Percentiles rank a stretch among this genome's conserved stretches.
These are phyloP conservation scores for Colletotrichum tabaci DNA, from an alignment of 2,329 filamentous ascomycete species.

Conservation along the genomic window DNA sequence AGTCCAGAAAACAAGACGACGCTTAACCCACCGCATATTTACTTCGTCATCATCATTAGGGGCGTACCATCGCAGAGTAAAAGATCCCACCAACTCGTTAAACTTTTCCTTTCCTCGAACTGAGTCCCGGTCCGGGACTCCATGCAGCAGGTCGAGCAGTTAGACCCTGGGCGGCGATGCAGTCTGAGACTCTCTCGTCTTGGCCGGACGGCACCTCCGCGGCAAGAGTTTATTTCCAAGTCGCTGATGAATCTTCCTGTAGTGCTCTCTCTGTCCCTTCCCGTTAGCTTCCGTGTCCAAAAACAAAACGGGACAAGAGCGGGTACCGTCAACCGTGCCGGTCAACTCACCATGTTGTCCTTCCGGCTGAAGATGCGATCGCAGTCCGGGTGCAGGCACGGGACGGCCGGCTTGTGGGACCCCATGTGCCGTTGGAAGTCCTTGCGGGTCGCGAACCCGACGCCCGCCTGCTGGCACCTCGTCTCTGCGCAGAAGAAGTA, in stretches of 20 bases:
- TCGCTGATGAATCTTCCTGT: slow-evolving; percentile 38
- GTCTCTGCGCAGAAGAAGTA: slow-evolving; percentile 40
- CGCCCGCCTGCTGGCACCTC: slow-evolving; percentile 30
- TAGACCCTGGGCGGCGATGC: slow-evolving; percentile 12
- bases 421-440: slow-evolving; percentile 39
- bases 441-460: slow-evolving; percentile 36
- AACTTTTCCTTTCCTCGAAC: too few species aligned
- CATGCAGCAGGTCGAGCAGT: slow-evolving; percentile 9
- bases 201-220: slow-evolving; percentile 13
- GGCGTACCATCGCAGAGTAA: too few species aligned
- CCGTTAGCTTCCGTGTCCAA: background rate
- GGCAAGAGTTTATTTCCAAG: slow-evolving; percentile 31
- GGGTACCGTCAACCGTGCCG: too few species aligned
- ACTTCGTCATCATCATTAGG: too few species aligned
- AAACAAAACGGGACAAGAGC: too few species aligned
- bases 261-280: slow-evolving; percentile 23
- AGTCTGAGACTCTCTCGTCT: slow-evolving; percentile 8
- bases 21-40: too few species aligned
- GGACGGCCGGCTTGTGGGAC: slow-evolving; percentile 35
- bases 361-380: slow-evolving; percentile 37
- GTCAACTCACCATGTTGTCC: slow-evolving; percentile 33
- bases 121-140: background rate
- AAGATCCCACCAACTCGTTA: too few species aligned
- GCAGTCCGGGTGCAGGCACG: slow-evolving; percentile 32
- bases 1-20: too few species aligned